Percentiles rank a stretch among this genome's conserved stretches.
Conservation (phyloP, 768 basidiomycete genomes). For the Serendipita sp. region DNA sequence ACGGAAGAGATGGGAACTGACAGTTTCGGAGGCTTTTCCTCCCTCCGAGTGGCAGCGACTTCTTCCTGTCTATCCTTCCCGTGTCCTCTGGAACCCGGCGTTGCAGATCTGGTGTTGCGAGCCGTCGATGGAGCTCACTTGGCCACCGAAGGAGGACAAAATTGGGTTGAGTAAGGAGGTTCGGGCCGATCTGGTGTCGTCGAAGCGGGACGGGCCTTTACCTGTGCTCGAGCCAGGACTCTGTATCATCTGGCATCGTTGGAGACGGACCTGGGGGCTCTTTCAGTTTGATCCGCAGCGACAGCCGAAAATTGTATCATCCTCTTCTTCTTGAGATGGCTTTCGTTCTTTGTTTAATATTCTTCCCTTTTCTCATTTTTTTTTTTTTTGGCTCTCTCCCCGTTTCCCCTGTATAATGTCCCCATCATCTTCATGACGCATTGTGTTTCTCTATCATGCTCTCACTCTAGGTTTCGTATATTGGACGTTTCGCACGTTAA, state of each 20-base stretch:
- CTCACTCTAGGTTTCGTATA: too few relatives aligned
- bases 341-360: too few relatives aligned
- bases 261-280: neutral
- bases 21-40: neutral
- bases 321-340: too few relatives aligned
- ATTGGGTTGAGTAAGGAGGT: neutral
- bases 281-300: neutral
- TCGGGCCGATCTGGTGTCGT: neutral
- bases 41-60: neutral
- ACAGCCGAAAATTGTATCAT: constrained; percentile 17
- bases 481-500: too few relatives aligned
- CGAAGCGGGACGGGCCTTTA: neutral
- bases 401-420: too few relatives aligned
- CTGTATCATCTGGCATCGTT: constrained; percentile 6
- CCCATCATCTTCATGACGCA: too few relatives aligned
- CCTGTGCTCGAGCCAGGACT: neutral
- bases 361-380: too few relatives aligned
- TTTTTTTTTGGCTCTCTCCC: too few relatives aligned
- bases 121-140: neutral
- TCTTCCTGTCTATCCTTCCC: neutral
- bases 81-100: neutral
- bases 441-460: too few relatives aligned
- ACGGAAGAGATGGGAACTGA: neutral
- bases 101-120: neutral
- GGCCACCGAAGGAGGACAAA: neutral